Conservation (phyloP, 108 stramenopile genomes). For the Phaeodactylum tricornutum region DNA sequence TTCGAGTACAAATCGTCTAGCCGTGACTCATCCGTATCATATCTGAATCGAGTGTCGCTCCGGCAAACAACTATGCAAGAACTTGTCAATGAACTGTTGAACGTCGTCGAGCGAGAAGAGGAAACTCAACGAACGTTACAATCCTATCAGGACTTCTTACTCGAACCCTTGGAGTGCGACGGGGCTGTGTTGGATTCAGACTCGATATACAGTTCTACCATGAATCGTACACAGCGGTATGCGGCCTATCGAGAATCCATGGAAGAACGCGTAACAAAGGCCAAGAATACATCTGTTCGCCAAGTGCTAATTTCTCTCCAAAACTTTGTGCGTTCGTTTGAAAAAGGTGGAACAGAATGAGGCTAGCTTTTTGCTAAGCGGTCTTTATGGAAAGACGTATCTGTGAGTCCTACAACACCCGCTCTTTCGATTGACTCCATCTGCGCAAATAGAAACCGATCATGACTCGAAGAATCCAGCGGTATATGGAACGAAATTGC, state of each 20-base stretch:
- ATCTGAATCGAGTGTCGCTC: conserved; percentile 10
- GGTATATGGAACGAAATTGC: too few species aligned
- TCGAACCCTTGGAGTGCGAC: conserved; percentile 34
- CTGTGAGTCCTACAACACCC: too few species aligned
- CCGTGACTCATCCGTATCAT: background rate
- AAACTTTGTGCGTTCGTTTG: conserved; percentile 24
- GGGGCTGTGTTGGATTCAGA: conserved; percentile 26
- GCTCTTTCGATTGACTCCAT: too few species aligned
- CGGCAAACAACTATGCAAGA: conserved; percentile 18
- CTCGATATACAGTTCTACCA: conserved; percentile 32
- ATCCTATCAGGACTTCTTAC: conserved; percentile 23
- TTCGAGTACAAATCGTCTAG: background rate
- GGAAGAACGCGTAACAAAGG: conserved; percentile 18
- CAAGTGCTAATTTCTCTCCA: conserved; percentile 17
- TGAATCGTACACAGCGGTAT: conserved; percentile 24
- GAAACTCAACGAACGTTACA: conserved; percentile 10
- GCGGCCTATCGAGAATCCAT: conserved; percentile 20
- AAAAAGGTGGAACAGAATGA: too few species aligned
- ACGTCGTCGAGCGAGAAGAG: conserved; percentile 10
- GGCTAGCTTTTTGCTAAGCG: too few species aligned
- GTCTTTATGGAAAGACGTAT: too few species aligned
- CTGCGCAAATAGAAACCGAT: too few species aligned
- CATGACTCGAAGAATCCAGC: too few species aligned
- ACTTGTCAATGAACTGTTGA: conserved; percentile 13
- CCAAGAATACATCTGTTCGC: conserved; percentile 17